These are phyloP conservation scores for Heracleum sosnowskyi DNA, from an alignment of 129 eudicot genomes.

Conservation along the genomic window DNA sequence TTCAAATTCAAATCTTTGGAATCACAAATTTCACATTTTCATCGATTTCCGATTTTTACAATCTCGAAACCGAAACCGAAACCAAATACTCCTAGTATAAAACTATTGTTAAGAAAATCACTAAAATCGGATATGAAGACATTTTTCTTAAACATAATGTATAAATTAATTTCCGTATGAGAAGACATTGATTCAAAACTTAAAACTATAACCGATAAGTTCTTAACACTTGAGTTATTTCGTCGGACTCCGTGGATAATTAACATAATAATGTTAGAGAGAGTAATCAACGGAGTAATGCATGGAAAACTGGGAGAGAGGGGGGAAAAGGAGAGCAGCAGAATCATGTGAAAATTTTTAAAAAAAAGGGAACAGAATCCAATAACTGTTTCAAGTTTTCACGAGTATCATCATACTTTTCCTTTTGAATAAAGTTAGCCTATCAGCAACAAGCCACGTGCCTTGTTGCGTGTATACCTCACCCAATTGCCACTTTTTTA, in stretches of 20 bases:
- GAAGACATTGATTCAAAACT: too few relatives aligned
- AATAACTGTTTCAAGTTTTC: slow-evolving; percentile 9
- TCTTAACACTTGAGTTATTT: too few relatives aligned
- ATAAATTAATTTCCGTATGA: too few relatives aligned
- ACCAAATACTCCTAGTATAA: too few relatives aligned
- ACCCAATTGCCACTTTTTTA: neutral
- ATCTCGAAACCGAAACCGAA: too few relatives aligned
- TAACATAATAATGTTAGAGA: too few relatives aligned
- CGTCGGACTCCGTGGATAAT: too few relatives aligned
- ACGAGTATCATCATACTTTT: slow-evolving; percentile 12
- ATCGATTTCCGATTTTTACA: too few relatives aligned
- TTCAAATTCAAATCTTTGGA: neutral
- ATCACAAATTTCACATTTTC: neutral
- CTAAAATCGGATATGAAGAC: too few relatives aligned
- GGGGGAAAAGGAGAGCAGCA: neutral
- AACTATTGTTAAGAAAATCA: too few relatives aligned
- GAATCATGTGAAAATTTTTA: slow-evolving; percentile 4
- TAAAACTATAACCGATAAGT: too few relatives aligned
- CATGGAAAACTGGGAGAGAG: neutral
- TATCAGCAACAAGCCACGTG: slow-evolving; percentile 9
- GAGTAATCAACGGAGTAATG: slow-evolving; percentile 1
- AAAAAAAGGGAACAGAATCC: slow-evolving; percentile 7
- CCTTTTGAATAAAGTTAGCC: neutral
- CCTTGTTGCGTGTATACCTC: neutral
- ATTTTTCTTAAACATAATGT: too few relatives aligned